phyloP scores from a whole-genome alignment of 768 basidiomycete species.

The Suillus plorans region DNA sequence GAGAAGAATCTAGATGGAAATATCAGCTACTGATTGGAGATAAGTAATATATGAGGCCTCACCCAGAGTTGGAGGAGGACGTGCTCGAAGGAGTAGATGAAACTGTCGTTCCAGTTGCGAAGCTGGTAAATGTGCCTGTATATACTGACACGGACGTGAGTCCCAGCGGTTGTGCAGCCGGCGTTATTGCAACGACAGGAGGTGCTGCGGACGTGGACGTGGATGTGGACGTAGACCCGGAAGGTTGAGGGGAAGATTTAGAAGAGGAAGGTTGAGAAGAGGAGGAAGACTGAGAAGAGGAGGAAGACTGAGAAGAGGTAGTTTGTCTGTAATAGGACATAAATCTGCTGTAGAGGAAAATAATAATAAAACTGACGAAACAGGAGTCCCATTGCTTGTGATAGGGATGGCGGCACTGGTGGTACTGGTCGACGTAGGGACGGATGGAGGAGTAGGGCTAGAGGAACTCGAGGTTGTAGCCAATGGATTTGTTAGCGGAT shows the following conservation, averaged over 20 bases:
- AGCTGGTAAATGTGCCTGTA: neutral
- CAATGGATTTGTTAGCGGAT: neutral
- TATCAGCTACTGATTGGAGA: neutral
- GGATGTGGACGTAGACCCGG: conserved; percentile 8
- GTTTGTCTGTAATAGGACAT: conserved; percentile 4
- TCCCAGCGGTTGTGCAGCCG: conserved; percentile 4
- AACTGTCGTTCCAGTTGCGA: conserved; percentile 1
- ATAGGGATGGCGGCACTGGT: neutral
- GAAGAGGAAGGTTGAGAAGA: conserved; percentile 3
- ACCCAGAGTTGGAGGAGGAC: conserved; percentile 24
- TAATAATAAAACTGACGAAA: conserved; percentile 10
- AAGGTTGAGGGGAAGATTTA: neutral
- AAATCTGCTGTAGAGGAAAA: neutral
- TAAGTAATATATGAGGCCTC: too few relatives aligned
- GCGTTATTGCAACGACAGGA: neutral
- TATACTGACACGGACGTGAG: neutral
- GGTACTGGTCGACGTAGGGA: neutral
- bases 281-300: neutral
- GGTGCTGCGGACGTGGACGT: conserved; percentile 3
- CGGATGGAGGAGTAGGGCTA: neutral
- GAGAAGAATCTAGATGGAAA: conserved; percentile 40
- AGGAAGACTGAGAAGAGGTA: neutral
- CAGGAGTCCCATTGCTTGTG: neutral
- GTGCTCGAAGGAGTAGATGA: conserved; percentile 16
- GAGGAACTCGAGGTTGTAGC: neutral